Base-by-base conservation (phyloP, 768 basidiomycete genomes). In the Stropharia rugosoannulata region DNA sequence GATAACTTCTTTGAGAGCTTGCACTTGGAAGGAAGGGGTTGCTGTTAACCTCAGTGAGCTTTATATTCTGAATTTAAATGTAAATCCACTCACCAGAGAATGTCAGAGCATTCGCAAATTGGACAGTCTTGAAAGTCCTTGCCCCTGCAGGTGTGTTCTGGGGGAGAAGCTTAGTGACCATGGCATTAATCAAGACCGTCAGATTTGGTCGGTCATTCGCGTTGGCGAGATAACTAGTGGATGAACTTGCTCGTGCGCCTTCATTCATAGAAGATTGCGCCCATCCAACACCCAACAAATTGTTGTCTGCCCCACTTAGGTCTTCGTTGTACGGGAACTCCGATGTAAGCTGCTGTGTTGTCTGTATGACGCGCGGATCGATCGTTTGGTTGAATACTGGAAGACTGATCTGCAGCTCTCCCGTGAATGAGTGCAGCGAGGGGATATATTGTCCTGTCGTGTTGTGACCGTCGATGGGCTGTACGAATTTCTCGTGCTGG, bases 301-400 rank as follows among this genome's bases (percentile, higher is more conserved):
- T 18, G 19, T 60, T 61, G 42, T 68, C 59, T 2, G 72, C 72
- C 12, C 66, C 68, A 49, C 70, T 70, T 40, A 63, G 68, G 56
- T 76, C 75, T 7, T 60, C 54, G 40, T 68, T 70, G 63, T 70
- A 75, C 1, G 71, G 68, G 58, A 73, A 77, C 22, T 73, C 68
- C 7, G 45, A 22, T 22, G 22, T 11, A 5, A 74, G 56, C 53
- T 77, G 65, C 27, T 66, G 40, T 0, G 74, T 72, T 1, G 77
- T 72, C 16, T 65, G 62, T 22, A 79, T 62, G 18, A 78, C 68
- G 4, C 64, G 68, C 1, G 58, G 48, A 49, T 75, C 74, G 13
- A 76, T 64, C 2, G 65, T 49, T 15, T 61, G 66, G 2, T 66
- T 62, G 32, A 58, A 69, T 22, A 67, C 70, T 0, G 66, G 66